Conservation (phyloP, 2,329 filamentous ascomycete genomes). For the Dactylonectria estremocensis region DNA sequence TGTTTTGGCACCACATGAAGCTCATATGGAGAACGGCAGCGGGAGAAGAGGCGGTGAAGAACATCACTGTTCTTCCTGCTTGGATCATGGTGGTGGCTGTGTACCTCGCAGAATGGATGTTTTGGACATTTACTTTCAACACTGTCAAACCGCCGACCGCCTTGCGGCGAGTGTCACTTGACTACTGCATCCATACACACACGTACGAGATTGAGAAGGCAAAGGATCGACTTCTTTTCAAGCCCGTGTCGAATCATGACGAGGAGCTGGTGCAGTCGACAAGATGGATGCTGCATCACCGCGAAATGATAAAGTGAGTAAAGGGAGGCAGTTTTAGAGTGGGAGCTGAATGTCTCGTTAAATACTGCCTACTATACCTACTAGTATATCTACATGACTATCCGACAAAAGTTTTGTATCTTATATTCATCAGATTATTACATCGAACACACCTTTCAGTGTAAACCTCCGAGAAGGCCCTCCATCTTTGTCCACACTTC, state of each 20-base stretch:
- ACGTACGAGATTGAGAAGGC: slow-evolving; percentile 35
- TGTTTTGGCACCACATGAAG: slow-evolving; percentile 51
- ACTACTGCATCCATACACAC: slow-evolving; percentile 40
- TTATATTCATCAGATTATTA: no score
- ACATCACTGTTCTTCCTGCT: slow-evolving; percentile 39
- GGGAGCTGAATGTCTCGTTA: no score
- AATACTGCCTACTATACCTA: no score
- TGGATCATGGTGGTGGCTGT: slow-evolving; percentile 45
- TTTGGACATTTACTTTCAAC: slow-evolving; percentile 46
- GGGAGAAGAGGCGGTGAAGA: slow-evolving; percentile 22
- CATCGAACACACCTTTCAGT: no score
- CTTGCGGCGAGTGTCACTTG: slow-evolving; percentile 40
- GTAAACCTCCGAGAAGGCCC: no score
- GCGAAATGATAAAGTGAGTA: no score
- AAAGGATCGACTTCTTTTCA: slow-evolving; percentile 11
- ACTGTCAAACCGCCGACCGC: slow-evolving; percentile 41
- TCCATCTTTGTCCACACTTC: no score
- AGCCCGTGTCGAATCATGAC: slow-evolving; percentile 35
- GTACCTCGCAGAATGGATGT: slow-evolving; percentile 35
- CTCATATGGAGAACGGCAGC: slow-evolving; percentile 45
- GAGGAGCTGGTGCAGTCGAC: slow-evolving; percentile 23
- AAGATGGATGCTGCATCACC: slow-evolving; percentile 30
- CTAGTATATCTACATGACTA: no score
- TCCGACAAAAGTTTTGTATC: no score
- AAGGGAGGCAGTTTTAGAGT: no score